Base-by-base conservation (phyloP, 331 rosid species). In the Quercus phellos region DNA sequence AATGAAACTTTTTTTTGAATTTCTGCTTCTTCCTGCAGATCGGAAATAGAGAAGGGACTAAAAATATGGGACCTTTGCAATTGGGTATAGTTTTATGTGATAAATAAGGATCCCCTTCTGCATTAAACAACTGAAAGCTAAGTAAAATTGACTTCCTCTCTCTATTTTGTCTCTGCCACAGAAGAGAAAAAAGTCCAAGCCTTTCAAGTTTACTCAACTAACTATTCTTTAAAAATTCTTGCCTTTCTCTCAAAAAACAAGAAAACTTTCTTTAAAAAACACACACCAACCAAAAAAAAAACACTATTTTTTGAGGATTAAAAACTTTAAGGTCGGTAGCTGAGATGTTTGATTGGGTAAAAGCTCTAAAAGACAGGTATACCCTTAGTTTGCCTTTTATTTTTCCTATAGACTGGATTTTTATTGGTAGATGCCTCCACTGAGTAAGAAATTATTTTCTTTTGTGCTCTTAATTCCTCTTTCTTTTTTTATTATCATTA, bases 81-180 rank as follows among this genome's bases (percentile, higher is more conserved):
- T n/a, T 46, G 21, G 50, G 64, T 38, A 77, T 56, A 46, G 55
- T 82, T 80, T 75, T 76, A 72, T 70, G 53, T 51, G 77, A 78
- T 55, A 75, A 80, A 72, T 81, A 80, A 79, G 55, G 64, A 19
- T 71, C 53, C 42, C 73, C 68, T 76, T 87, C 87, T 76, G 53
- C 82, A 77, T 75, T 78, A 72, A 84, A 56, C 79, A 58, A 76
- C 35, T 56, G 83, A 78, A 77, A 54, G 78, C 79, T 67, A 4
- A 34, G 21, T 6, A 64, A 16, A 75, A 85, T 85, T 85, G 90
- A 85, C 82, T 34, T 5, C 1, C 73, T 38, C 22, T 9, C 51
- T 9, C 51, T 9, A 2, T 43, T 38, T 17, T 70, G 10, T 79
- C 74, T 35, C 18, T 61, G 19, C 4, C 3, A 66, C 50, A 14